Base-by-base conservation (phyloP, 441 rosid genomes). In the Syzygium malaccense region DNA sequence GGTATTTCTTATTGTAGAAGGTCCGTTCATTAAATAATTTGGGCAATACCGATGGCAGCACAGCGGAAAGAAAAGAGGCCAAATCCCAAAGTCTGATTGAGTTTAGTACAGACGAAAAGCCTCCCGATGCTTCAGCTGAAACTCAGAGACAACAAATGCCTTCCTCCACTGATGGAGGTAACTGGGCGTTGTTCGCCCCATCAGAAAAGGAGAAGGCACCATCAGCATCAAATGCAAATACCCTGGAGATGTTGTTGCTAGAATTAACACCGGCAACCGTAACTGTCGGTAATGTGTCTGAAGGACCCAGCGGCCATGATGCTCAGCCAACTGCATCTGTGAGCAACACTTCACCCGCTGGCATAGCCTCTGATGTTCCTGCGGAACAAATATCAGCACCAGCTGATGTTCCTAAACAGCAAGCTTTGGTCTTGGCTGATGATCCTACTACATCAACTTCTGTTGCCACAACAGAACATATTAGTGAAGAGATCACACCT, bases 221-320 rank as follows among this genome's bases (percentile, higher is more conserved):
- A 48, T 90, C 87, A 11, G 87, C 86, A 11, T 92, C 95, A 91
- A 92, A 86, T 78, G 91, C 91, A 86, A 93, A 91, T 90, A 90
- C 95, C 79, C 90, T 96, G 92, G 97, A 98, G 90, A 91, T 90
- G 91, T 93, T 98, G 89, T 91, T 98, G 54, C 90, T 92, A 58
- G 98, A 95, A 87, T 88, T 93, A 88, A 92, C 97, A 13, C 94
- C 96, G 9, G 33, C 93, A 64, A 89, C 54, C 20, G 89, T n/a
- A 87, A 68, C 93, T 45, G 86, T 51, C 68, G 48, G 85, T 88
- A 80, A 88, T 30, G 79, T 30, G 62, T 12, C 62, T 0, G 49
- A 55, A 26, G 62, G 49, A 37, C 64, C 17, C n/a, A 33, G 86
- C 17, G 0, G 28, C 86, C 14, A 18, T 0, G 7, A 55, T 55